Evolutionary conservation across 371 early-diverging fungal genomes (phyloP).

Genomic region (Nematocida sp.): DNA sequence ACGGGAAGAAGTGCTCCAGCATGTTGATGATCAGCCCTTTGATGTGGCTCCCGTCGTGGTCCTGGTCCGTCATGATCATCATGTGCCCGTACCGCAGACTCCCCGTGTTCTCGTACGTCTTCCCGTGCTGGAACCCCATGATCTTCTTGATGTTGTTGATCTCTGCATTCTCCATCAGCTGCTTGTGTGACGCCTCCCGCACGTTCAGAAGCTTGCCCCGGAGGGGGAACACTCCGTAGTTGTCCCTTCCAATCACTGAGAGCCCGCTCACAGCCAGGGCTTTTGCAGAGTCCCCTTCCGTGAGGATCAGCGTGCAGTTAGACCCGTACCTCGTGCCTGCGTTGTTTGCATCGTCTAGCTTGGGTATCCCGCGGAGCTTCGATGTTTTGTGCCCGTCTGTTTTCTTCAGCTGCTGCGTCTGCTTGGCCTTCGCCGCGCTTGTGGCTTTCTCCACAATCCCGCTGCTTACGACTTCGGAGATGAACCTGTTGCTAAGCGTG

Average conservation of each 20-base stretch:
- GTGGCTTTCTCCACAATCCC: conserved; percentile 78
- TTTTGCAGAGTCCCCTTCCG: conserved; percentile 99
- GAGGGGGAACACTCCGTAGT: conserved; percentile 92
- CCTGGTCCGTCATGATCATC: conserved; percentile 99
- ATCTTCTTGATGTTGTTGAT: conserved; percentile 85
- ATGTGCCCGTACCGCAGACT: conserved; percentile 86
- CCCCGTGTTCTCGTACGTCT: conserved; percentile 70
- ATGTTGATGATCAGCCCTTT: conserved; percentile 97
- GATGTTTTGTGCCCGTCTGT: conserved; percentile 75
- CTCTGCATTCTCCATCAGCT: conserved; percentile 79
- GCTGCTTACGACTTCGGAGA: conserved; percentile 70
- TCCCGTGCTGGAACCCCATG: conserved; percentile 84
- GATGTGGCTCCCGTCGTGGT: conserved; percentile 97
- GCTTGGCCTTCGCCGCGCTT: conserved; percentile 73
- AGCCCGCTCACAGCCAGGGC: conserved; percentile 84
- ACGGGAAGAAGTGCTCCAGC: conserved; percentile 90
- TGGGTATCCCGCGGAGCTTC: conserved; percentile 76
- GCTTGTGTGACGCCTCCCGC: conserved; percentile 75
- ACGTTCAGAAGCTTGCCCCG: conserved; percentile 96
- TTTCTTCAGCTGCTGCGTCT: conserved; percentile 76
- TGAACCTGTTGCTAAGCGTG: conserved; percentile 72
- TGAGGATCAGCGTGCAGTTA: conserved; percentile 88
- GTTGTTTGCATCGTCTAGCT: conserved; percentile 91
- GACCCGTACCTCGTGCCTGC: conserved; percentile 76
- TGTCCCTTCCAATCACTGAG: conserved; percentile 81